A percentile compares a stretch with the other conserved stretches of the same genome.
Evolutionary conservation across 2,329 filamentous ascomycete species (phyloP).

Genomic region (Pseudovirgaria hyperparasitica): DNA sequence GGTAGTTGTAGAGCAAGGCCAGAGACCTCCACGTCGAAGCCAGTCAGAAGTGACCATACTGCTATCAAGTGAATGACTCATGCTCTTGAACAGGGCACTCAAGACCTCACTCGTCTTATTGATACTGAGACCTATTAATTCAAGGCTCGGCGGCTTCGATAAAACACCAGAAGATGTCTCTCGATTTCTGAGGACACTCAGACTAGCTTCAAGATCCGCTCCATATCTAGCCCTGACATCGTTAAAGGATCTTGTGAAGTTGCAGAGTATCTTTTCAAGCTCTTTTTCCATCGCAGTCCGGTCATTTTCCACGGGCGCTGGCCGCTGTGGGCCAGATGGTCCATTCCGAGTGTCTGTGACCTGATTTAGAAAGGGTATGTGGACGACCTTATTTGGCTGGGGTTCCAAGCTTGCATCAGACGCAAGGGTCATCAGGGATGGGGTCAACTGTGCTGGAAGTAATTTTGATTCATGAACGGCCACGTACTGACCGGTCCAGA

Average conservation of each 20-base stretch:
- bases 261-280: constrained; percentile 18
- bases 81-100: constrained; percentile 4
- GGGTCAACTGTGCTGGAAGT: too few species aligned
- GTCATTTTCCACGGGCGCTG: too few species aligned
- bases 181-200: constrained; percentile 16
- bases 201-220: constrained; percentile 19
- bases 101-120: constrained; percentile 8
- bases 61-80: constrained; percentile 8
- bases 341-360: too few species aligned
- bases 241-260: constrained; percentile 17
- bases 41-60: constrained; percentile 20
- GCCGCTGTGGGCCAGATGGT: too few species aligned
- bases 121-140: constrained; percentile 2
- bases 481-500: too few species aligned
- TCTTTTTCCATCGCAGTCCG: too few species aligned
- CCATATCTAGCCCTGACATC: constrained; percentile 26
- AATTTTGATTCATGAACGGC: too few species aligned
- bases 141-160: constrained; percentile 5
- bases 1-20: constrained; percentile 30
- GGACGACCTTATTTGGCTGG: too few species aligned
- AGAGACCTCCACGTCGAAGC: constrained; percentile 27
- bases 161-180: constrained; percentile 4
- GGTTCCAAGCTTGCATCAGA: too few species aligned
- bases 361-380: too few species aligned
- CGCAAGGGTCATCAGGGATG: too few species aligned